These are phyloP conservation scores for Coemansia sp. DNA, from an alignment of 192 early-diverging fungal species.

Conservation along the genomic window DNA sequence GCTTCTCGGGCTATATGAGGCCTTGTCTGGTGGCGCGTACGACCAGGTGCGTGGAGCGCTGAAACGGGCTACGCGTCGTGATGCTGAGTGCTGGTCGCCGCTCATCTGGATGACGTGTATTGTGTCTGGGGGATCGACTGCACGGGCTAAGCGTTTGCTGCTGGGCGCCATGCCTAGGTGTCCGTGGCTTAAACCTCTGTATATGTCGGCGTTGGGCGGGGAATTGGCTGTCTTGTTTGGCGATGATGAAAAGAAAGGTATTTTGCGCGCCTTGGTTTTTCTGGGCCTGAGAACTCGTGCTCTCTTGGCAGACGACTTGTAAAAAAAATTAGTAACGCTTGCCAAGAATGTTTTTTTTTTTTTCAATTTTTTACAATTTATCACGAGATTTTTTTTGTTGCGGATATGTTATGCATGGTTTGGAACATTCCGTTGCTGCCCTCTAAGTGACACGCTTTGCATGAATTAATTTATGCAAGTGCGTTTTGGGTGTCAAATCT, in stretches of 20 bases:
- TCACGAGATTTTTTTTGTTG: too few relatives aligned
- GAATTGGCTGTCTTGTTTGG: slow-evolving; percentile 12
- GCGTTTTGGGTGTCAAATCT: not conserved
- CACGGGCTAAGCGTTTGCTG: slow-evolving; percentile 12
- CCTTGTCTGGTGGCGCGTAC: not conserved
- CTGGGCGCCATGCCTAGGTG: slow-evolving; percentile 20
- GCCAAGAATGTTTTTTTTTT: not conserved
- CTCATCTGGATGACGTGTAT: slow-evolving; percentile 17
- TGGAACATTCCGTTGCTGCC: not conserved
- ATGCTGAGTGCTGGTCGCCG: slow-evolving; percentile 12
- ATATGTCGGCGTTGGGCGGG: slow-evolving; percentile 18
- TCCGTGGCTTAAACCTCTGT: slow-evolving; percentile 39
- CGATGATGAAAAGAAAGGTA: not conserved
- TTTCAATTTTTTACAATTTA: not conserved
- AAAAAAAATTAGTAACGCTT: not conserved
- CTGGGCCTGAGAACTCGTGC: slow-evolving; percentile 24
- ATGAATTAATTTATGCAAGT: not conserved
- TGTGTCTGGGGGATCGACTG: not conserved
- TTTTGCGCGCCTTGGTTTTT: slow-evolving; percentile 28
- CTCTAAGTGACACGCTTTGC: not conserved
- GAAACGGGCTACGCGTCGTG: slow-evolving; percentile 12
- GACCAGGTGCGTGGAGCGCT: slow-evolving; percentile 13
- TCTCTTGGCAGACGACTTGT: slow-evolving; percentile 1
- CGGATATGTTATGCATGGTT: too few relatives aligned
- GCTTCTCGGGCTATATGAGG: slow-evolving; percentile 6